Conservation (phyloP, 2,329 filamentous ascomycete genomes). For the Colletotrichum godetiae region DNA sequence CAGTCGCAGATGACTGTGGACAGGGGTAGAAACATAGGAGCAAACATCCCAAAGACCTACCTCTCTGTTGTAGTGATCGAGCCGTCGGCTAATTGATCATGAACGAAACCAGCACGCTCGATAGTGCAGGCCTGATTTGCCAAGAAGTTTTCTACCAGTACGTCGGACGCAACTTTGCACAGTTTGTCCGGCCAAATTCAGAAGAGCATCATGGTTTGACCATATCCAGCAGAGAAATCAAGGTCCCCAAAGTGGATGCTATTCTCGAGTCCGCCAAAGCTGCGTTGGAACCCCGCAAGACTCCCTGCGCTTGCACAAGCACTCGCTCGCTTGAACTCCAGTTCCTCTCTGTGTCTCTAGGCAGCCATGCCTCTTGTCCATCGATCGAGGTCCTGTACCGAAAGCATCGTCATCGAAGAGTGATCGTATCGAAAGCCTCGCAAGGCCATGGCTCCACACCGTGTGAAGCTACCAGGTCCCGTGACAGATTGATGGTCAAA, state of each 20-base stretch:
- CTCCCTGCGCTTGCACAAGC: not conserved
- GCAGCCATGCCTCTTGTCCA: not conserved
- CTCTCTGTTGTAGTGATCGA: not conserved
- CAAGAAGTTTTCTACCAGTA: not conserved
- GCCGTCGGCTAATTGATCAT: not conserved
- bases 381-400: not conserved
- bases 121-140: not conserved
- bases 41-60: not conserved
- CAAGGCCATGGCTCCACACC: constrained; percentile 6
- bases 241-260: not conserved
- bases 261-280: not conserved
- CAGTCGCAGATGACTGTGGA: not conserved
- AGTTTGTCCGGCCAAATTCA: not conserved
- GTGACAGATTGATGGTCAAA: constrained; percentile 28
- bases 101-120: not conserved
- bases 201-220: not conserved
- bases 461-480: constrained; percentile 16
- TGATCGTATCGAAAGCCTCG: not conserved
- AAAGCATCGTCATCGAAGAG: not conserved
- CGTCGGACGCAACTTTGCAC: not conserved
- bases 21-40: not conserved
- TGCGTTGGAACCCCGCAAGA: not conserved
- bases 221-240: not conserved
- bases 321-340: not conserved
- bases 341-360: too few relatives aligned